Evolutionary conservation across 2,329 filamentous ascomycete genomes (phyloP).

Genomic region (Metarhizium guizhouense): DNA sequence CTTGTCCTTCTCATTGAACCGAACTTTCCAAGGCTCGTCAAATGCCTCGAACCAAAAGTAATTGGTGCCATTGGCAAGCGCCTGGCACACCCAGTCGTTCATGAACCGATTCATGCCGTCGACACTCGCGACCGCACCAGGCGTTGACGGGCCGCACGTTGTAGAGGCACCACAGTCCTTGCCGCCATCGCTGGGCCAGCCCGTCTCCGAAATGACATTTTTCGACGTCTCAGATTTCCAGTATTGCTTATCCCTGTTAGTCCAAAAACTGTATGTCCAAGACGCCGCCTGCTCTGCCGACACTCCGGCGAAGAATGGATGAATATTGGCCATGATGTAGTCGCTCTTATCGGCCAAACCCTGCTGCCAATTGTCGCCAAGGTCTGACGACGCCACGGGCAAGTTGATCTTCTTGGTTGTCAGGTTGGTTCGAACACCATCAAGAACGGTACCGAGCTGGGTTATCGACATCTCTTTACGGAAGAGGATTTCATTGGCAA

Average conservation of each 20-base stretch:
- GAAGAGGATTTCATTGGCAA: constrained; percentile 72
- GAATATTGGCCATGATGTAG: constrained; percentile 92
- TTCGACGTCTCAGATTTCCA: constrained; percentile 53
- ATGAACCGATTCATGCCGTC: constrained; percentile 80
- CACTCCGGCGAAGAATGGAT: constrained; percentile 88
- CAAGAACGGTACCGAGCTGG: constrained; percentile 55
- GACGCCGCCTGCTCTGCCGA: constrained; percentile 55
- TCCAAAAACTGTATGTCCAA: constrained; percentile 84
- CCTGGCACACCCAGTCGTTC: constrained; percentile 73
- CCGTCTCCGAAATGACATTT: constrained; percentile 83
- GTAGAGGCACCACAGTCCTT: constrained; percentile 56
- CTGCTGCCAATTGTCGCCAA: constrained; percentile 78
- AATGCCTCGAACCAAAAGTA: constrained; percentile 99
- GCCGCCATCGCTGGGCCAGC: constrained; percentile 81
- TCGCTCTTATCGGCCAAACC: constrained; percentile 64
- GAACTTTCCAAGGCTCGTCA: constrained; percentile 89
- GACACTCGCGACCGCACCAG: constrained; percentile 69
- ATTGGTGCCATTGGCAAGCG: constrained; percentile 72
- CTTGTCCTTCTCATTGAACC: constrained; percentile 58
- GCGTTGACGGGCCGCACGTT: constrained; percentile 39
- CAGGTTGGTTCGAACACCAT: constrained; percentile 63
- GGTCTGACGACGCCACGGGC: constrained; percentile 77
- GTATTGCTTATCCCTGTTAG: constrained; percentile 54
- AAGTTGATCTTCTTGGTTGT: constrained; percentile 57
- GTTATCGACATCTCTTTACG: constrained; percentile 63